Base-by-base conservation (phyloP, 2,329 filamentous ascomycete species). In the Fusarium mexicanum region DNA sequence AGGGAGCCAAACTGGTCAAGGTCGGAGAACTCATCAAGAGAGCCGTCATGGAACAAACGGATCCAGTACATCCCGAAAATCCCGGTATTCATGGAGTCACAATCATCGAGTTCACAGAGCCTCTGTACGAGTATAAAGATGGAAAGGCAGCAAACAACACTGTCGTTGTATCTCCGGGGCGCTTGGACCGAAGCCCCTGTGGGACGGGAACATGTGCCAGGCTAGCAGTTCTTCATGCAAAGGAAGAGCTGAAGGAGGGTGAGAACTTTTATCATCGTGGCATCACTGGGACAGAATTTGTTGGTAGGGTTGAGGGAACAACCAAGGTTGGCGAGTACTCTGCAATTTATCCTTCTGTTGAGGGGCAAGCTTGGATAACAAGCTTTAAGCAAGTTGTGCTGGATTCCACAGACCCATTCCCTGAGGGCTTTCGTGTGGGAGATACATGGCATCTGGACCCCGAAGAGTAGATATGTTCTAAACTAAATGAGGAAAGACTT, bases 141-240 rank as follows among this genome's bases (percentile, higher is more conserved):
- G 63, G 57, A 26, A 74, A 74, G 37, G 47, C 46, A 14, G 67
- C 70, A 1, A 53, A 54, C 4, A 74, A 74, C 16, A 73, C 72
- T 1, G 72, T 74, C 6, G 72, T 74, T 2, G 71, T 74, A 0
- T 74, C 72, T 3, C 72, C 67, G 2, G 72, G 72, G 1, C 57
- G 71, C 17, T 59, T 73, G 5, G 72, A 73, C 29, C 33, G 72
- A 48, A 74, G 71, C 16, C 71, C 72, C 3, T 74, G 72, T 6
- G 72, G 71, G 7, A 74, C 72, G 1, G 72, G 70, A n/a, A 73
- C 72, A 5, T 74, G 72, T 20, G 72, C 72, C 14, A 58, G 67
- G 12, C 40, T 74, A 6, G 71, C 72, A 6, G 71, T 69, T 3
- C 64, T 74, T 2, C 61, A 74, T 3, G 71, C 71, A 1, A 60